Evolutionary conservation across 768 basidiomycete genomes (phyloP).

Genomic region (Trametes meyenii): DNA sequence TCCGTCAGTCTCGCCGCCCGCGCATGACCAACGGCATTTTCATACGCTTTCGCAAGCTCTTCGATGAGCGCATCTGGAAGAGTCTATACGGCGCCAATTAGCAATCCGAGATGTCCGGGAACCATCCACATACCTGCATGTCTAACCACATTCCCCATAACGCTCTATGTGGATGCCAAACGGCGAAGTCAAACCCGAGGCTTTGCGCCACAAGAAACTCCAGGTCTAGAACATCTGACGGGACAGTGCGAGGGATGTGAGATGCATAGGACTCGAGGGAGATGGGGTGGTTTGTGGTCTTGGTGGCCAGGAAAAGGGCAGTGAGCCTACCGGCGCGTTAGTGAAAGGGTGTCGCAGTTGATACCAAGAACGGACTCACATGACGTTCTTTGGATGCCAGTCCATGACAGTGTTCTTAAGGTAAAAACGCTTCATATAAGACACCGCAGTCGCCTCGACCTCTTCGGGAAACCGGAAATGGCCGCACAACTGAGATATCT

Average conservation of each 20-base stretch:
- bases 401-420: constrained; percentile 99
- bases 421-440: constrained; percentile 95
- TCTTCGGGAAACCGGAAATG: constrained; percentile 89
- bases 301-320: constrained; percentile 91
- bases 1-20: constrained; percentile 87
- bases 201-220: constrained; percentile 97
- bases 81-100: constrained; percentile 44
- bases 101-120: constrained; percentile 1
- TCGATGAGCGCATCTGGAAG: constrained; percentile 54
- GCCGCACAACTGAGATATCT: constrained; percentile 82
- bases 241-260: constrained; percentile 78
- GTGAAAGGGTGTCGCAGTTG: neutral
- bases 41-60: constrained; percentile 59
- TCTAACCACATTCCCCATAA: constrained; percentile 90
- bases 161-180: constrained; percentile 89
- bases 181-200: constrained; percentile 90
- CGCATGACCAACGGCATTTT: constrained; percentile 65
- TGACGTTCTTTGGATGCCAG: constrained; percentile 98
- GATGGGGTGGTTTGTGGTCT: constrained; percentile 95
- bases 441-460: constrained; percentile 90
- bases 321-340: constrained; percentile 69
- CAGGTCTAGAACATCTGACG: constrained; percentile 87
- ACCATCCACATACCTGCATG: constrained; percentile 64
- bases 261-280: constrained; percentile 83
- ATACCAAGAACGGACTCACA: constrained; percentile 54